Conservation (phyloP, 805 yeast species). For the Schwanniomyces pseudopolymorphus region DNA sequence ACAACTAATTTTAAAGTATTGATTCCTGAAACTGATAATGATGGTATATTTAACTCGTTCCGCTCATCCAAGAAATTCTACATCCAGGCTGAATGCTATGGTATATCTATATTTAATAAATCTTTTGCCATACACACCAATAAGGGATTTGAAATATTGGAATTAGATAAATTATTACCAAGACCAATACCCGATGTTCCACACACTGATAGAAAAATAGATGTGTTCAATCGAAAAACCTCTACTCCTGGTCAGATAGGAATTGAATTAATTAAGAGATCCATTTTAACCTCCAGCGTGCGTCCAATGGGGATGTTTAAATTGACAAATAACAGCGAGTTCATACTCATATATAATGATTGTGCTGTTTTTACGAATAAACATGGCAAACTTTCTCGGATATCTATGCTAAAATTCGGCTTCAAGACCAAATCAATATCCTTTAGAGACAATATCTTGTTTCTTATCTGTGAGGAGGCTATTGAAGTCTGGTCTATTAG, state of each 20-base stretch:
- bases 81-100: slow-evolving; percentile 56
- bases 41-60: slow-evolving; percentile 42
- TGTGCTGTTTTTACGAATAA: slow-evolving; percentile 67
- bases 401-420: slow-evolving; percentile 42
- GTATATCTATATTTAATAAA: slow-evolving; percentile 61
- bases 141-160: slow-evolving; percentile 65
- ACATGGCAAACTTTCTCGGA: slow-evolving; percentile 52
- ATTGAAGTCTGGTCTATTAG: slow-evolving; percentile 68
- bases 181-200: slow-evolving; percentile 58
- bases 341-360: slow-evolving; percentile 66
- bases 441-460: slow-evolving; percentile 31
- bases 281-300: slow-evolving; percentile 37
- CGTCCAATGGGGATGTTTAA: slow-evolving; percentile 65
- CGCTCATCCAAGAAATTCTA: slow-evolving; percentile 45
- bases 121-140: slow-evolving; percentile 66
- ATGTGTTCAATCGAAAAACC: slow-evolving; percentile 27
- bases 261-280: slow-evolving; percentile 40
- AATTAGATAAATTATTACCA: slow-evolving; percentile 57
- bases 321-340: slow-evolving; percentile 51
- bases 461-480: slow-evolving; percentile 60
- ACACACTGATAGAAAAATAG: slow-evolving; percentile 21
- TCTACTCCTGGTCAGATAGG: slow-evolving; percentile 10
- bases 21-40: slow-evolving; percentile 56
- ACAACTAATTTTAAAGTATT: slow-evolving; percentile 58
- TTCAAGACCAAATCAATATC: slow-evolving; percentile 38